Conservation (phyloP, 805 yeast species). For the Soucietia sequanensis region DNA sequence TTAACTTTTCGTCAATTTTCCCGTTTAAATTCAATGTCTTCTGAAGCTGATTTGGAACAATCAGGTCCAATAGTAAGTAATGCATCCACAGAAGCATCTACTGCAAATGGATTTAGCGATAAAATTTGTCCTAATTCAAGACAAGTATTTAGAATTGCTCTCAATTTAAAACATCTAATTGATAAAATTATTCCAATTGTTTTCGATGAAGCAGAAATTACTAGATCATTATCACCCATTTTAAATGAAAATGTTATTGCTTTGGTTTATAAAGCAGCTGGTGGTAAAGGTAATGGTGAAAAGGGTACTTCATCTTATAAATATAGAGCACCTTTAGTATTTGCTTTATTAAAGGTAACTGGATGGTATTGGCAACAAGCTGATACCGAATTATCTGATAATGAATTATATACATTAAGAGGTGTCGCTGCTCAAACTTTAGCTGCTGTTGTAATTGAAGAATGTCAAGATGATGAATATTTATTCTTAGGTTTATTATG, state of each 20-base stretch:
- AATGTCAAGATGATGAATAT: slow-evolving; percentile 55
- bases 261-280: slow-evolving; percentile 71
- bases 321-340: slow-evolving; percentile 67
- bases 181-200: slow-evolving; percentile 71
- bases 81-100: too few relatives aligned
- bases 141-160: slow-evolving; percentile 66
- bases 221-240: slow-evolving; percentile 57
- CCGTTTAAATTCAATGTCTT: too few relatives aligned
- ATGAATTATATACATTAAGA: slow-evolving; percentile 57
- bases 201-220: slow-evolving; percentile 49
- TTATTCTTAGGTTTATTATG: slow-evolving; percentile 75
- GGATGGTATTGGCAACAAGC: slow-evolving; percentile 72
- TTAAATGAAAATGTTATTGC: slow-evolving; percentile 57
- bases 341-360: slow-evolving; percentile 71
- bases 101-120: too few relatives aligned
- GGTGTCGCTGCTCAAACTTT: slow-evolving; percentile 71
- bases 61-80: too few relatives aligned
- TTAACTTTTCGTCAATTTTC: too few relatives aligned
- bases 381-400: slow-evolving; percentile 61
- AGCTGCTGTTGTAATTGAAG: slow-evolving; percentile 69
- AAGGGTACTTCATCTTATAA: slow-evolving; percentile 54
- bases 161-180: slow-evolving; percentile 69
- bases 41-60: not conserved
- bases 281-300: slow-evolving; percentile 66
- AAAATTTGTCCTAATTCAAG: slow-evolving; percentile 55